A percentile compares a stretch with the other conserved stretches of the same genome.
Evolutionary conservation across 1,284 basidiomycete genomes (phyloP).

Genomic region (Rhodotorula sp.): DNA sequence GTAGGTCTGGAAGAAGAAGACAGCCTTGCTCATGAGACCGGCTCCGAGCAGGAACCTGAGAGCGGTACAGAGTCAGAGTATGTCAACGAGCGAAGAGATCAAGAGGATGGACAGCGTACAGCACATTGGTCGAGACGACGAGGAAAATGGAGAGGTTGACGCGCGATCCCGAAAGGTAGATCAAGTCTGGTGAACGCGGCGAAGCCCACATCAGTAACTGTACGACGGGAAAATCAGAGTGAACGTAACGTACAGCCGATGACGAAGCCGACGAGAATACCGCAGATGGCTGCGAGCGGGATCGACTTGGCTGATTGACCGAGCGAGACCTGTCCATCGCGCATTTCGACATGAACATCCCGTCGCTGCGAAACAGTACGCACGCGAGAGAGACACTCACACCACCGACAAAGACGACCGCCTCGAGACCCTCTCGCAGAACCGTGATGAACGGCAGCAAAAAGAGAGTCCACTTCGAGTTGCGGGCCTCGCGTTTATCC

Average conservation of each 20-base stretch:
- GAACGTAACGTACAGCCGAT: conserved; percentile 58
- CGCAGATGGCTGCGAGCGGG: conserved; percentile 81
- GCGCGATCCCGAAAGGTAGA: conserved; percentile 56
- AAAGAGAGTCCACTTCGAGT: conserved; percentile 74
- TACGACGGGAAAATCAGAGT: conserved; percentile 52
- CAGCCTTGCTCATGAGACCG: conserved; percentile 73
- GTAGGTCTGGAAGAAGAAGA: conserved; percentile 68
- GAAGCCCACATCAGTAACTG: neutral
- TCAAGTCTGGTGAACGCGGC: conserved; percentile 25
- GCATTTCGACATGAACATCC: neutral
- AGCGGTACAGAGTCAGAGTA: no score
- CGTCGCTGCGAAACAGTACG: no score
- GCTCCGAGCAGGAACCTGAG: conserved; percentile 75
- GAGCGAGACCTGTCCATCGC: conserved; percentile 62
- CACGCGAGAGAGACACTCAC: conserved; percentile 49
- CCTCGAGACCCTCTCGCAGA: conserved; percentile 87
- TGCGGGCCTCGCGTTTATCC: conserved; percentile 38
- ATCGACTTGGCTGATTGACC: conserved; percentile 75
- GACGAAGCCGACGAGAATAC: conserved; percentile 67
- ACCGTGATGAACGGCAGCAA: conserved; percentile 84
- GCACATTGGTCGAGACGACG: conserved; percentile 79
- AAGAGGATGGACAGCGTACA: conserved; percentile 47
- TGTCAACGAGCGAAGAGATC: neutral
- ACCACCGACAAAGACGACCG: conserved; percentile 87
- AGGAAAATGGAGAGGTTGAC: conserved; percentile 70